Percentiles rank a stretch among this genome's conserved stretches.
phyloP scores from a whole-genome alignment of 495 filamentous ascomycete species.

The Lasiosphaeria miniovina region DNA sequence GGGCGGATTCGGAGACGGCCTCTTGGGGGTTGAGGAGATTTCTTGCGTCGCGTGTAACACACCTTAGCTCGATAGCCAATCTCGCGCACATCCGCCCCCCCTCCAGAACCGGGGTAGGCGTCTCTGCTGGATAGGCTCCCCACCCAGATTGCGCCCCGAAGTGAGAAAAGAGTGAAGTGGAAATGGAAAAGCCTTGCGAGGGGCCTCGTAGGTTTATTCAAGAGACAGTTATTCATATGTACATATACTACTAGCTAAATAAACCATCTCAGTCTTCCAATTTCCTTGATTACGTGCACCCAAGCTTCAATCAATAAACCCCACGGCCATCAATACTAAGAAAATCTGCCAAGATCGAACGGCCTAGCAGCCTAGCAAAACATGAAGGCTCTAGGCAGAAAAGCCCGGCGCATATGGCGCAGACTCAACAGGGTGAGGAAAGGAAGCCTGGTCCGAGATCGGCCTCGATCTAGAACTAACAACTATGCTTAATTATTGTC shows the following conservation, averaged over 20 bases:
- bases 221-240: background rate
- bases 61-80: background rate
- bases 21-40: background rate
- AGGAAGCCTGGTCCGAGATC: background rate
- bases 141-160: background rate
- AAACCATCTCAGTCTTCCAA: background rate
- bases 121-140: background rate
- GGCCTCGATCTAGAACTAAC: background rate
- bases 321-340: too few species aligned
- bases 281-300: background rate
- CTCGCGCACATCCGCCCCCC: background rate
- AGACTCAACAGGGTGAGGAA: background rate
- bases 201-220: background rate
- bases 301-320: background rate
- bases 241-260: background rate
- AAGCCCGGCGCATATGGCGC: background rate
- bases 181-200: background rate
- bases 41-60: background rate
- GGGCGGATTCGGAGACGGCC: background rate
- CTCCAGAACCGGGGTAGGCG: background rate
- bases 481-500: background rate
- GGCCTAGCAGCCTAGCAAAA: background rate
- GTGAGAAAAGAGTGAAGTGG: background rate
- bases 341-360: background rate
- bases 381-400: background rate